phyloP scores from a whole-genome alignment of 345 rosid genomes.

The Salix purpurea region DNA sequence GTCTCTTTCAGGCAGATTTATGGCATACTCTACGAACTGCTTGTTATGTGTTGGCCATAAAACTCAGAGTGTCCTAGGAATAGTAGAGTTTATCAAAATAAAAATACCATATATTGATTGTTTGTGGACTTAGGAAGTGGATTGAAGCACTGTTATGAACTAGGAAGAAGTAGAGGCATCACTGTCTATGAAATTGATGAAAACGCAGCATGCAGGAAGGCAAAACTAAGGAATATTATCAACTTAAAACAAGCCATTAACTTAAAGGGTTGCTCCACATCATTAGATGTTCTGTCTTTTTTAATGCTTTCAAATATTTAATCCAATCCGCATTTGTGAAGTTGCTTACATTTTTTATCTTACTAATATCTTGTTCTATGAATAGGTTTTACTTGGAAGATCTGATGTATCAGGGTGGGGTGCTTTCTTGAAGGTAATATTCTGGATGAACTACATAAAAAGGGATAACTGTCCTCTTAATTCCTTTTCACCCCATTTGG shows the following conservation, averaged over 20 bases:
- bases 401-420: slow-evolving; percentile 99
- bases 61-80: not conserved
- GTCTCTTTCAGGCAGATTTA: not conserved
- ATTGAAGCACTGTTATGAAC: not conserved
- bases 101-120: not conserved
- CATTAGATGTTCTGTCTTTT: not conserved
- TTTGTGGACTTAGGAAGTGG: not conserved
- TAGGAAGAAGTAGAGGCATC: not conserved
- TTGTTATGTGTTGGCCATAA: not conserved
- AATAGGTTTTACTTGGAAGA: slow-evolving; percentile 92
- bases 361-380: not conserved
- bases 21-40: not conserved
- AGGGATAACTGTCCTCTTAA: not conserved
- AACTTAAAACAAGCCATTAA: not conserved
- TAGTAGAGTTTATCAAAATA: not conserved
- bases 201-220: not conserved
- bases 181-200: not conserved
- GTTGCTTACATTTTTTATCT: not conserved
- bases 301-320: not conserved
- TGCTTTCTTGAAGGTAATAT: slow-evolving; percentile 89
- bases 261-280: not conserved
- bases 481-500: not conserved
- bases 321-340: not conserved
- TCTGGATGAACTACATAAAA: slow-evolving; percentile 4
- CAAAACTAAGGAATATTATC: not conserved